A percentile compares a stretch with the other conserved stretches of the same genome.
phyloP scores from a whole-genome alignment of 1,284 basidiomycete species.

The Sphagnurus paluster region DNA sequence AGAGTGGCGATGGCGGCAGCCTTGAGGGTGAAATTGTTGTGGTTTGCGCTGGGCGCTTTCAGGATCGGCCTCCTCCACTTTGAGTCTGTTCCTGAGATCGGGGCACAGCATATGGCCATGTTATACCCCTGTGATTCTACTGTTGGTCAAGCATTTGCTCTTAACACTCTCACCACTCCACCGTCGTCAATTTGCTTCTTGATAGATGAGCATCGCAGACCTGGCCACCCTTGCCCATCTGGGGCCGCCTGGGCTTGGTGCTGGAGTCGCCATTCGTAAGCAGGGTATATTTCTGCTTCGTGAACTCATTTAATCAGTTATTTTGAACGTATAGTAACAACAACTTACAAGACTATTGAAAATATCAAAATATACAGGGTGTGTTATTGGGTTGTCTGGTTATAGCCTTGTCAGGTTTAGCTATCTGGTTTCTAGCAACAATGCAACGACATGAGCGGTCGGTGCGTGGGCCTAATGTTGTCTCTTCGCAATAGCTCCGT shows the following conservation, averaged over 20 bases:
- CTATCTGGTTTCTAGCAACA: constrained; percentile 30
- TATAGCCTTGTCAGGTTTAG: neutral
- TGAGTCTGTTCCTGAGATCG: constrained; percentile 4
- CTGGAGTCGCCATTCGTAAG: constrained; percentile 8
- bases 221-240: constrained; percentile 10
- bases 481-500: constrained; percentile 32
- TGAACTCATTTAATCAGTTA: neutral
- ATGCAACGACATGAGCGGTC: constrained; percentile 35
- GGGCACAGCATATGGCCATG: constrained; percentile 7
- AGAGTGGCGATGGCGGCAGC: no score
- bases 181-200: neutral
- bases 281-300: neutral
- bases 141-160: neutral
- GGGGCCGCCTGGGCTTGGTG: constrained; percentile 10
- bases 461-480: constrained; percentile 33
- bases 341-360: constrained; percentile 28
- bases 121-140: constrained; percentile 1
- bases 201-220: constrained; percentile 18
- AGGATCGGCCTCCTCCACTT: neutral
- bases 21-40: no score
- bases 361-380: constrained; percentile 40
- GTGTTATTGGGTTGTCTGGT: constrained; percentile 5
- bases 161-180: neutral
- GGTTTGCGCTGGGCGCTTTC: neutral
- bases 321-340: constrained; percentile 21